Conservation (phyloP, 176 grass and related monocot species). For the Ananas comosus region DNA sequence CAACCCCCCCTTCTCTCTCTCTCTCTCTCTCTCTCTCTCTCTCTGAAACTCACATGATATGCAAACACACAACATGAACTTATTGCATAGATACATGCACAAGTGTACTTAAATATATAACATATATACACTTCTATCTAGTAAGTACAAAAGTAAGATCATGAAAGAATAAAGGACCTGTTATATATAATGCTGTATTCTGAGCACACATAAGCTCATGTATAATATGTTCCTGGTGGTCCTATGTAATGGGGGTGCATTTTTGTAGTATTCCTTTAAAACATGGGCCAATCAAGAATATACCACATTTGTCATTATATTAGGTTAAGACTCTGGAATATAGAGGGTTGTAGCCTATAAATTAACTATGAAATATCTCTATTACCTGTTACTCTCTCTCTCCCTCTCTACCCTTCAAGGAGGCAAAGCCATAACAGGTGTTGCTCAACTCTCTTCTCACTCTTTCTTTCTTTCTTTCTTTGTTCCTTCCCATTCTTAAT, state of each 20-base stretch:
- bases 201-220: not conserved
- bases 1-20: not conserved
- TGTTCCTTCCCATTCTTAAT: not conserved
- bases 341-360: not conserved
- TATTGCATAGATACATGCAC: not conserved
- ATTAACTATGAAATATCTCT: not conserved
- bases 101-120: not conserved
- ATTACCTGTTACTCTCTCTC: not conserved
- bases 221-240: not conserved
- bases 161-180: not conserved
- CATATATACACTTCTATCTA: not conserved
- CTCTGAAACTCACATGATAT: not conserved
- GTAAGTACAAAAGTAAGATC: not conserved
- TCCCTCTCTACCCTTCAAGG: not conserved
- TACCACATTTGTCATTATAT: not conserved
- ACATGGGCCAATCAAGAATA: not conserved
- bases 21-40: slow-evolving; percentile 6
- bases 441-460: not conserved
- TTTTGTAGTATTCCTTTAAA: not conserved
- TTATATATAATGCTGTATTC: not conserved
- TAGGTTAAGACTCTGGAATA: not conserved
- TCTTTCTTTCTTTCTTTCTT: not conserved
- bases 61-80: too few species aligned
- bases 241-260: not conserved
- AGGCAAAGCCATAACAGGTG: slow-evolving; percentile 3